phyloP scores from a whole-genome alignment of 169 alveolate species.

The Plasmodium berghei region DNA sequence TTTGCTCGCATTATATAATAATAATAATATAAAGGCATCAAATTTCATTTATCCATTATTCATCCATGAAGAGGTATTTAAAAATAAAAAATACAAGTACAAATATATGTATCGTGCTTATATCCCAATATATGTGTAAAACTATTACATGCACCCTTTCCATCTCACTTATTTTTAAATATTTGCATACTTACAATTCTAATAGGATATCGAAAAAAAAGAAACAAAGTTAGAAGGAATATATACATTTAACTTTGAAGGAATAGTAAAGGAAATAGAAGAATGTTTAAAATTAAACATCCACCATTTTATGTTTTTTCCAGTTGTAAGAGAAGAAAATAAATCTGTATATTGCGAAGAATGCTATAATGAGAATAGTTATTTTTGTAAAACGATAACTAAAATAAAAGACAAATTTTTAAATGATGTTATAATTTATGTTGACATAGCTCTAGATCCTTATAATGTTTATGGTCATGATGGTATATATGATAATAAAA shows the following conservation, averaged over 20 bases:
- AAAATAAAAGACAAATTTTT: conserved; percentile 78
- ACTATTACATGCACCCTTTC: not conserved
- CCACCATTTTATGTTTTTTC: conserved; percentile 82
- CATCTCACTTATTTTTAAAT: not conserved
- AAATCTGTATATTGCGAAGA: conserved; percentile 79
- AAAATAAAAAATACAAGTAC: not conserved
- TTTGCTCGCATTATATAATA: conserved; percentile 65
- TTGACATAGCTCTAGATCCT: conserved; percentile 84
- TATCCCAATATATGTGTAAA: not conserved
- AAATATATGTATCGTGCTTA: not conserved
- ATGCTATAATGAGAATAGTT: conserved; percentile 80
- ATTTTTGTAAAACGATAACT: conserved; percentile 75
- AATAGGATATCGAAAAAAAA: conserved; percentile 76
- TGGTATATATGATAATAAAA: conserved; percentile 81
- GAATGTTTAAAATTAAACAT: conserved; percentile 79
- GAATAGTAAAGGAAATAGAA: conserved; percentile 79
- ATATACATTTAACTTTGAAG: conserved; percentile 74
- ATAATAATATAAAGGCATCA: conserved; percentile 79
- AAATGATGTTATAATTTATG: conserved; percentile 76
- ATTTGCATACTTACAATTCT: no score
- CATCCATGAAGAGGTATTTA: conserved; percentile 80
- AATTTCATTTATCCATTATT: conserved; percentile 82
- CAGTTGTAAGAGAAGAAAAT: conserved; percentile 77
- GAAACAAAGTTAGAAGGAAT: conserved; percentile 79
- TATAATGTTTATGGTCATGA: conserved; percentile 83